Percentiles rank a stretch among this genome's conserved stretches.
Evolutionary conservation across 2,329 filamentous ascomycete species (phyloP).

Genomic region (Cladophialophora bantiana): DNA sequence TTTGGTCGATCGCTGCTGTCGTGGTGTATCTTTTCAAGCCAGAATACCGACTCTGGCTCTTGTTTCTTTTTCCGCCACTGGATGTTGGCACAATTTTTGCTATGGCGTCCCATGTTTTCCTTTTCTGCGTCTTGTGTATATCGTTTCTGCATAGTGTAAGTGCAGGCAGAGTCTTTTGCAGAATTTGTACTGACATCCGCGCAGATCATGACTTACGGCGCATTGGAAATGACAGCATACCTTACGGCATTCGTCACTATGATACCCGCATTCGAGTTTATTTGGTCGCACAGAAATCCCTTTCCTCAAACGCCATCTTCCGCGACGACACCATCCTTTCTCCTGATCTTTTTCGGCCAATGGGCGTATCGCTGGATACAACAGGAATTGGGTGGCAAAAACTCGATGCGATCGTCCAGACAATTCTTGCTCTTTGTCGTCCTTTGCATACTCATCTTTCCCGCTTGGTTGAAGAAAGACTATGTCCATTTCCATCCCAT

Average conservation of each 20-base stretch:
- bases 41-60: constrained; percentile 50
- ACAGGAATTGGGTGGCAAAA: constrained; percentile 32
- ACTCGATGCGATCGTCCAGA: constrained; percentile 24
- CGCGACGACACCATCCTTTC: constrained; percentile 35
- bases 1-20: constrained; percentile 47
- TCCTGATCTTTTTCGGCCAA: constrained; percentile 37
- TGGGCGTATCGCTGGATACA: constrained; percentile 33
- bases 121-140: constrained; percentile 46
- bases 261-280: constrained; percentile 37
- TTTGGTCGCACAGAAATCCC: constrained; percentile 37
- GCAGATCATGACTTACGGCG: constrained; percentile 37
- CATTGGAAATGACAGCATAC: constrained; percentile 36
- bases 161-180: constrained; percentile 5
- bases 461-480: constrained; percentile 51
- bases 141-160: constrained; percentile 52
- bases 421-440: constrained; percentile 43
- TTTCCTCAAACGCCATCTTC: constrained; percentile 38
- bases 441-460: constrained; percentile 51
- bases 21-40: constrained; percentile 48
- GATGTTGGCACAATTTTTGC: constrained; percentile 44
- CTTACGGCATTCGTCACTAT: constrained; percentile 35
- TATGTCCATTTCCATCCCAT: constrained; percentile 61
- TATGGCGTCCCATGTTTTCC: constrained; percentile 46
- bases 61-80: constrained; percentile 46
- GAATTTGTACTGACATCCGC: constrained; percentile 24